phyloP scores from a whole-genome alignment of 73 alveolate species.

The Symbiodinium pilosum region DNA sequence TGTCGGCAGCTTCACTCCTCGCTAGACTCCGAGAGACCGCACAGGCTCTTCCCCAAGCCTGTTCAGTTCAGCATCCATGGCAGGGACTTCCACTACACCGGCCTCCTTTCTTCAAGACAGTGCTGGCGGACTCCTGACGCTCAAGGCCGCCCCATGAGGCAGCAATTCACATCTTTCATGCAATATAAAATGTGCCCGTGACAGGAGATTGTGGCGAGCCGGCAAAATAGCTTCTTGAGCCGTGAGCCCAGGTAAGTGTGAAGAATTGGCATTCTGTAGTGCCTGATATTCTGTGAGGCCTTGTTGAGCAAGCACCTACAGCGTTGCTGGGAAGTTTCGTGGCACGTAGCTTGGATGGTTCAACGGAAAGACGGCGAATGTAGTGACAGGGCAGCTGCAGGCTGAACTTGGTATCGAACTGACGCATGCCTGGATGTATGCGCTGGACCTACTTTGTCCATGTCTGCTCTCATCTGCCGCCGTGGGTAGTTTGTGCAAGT shows the following conservation, averaged over 20 bases:
- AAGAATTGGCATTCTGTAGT: no score
- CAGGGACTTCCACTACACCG: background rate
- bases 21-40: background rate
- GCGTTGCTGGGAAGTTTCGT: constrained; percentile 41
- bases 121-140: constrained; percentile 18
- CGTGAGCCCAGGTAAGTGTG: background rate
- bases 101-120: constrained; percentile 50
- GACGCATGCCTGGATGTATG: constrained; percentile 85
- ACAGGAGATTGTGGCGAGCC: constrained; percentile 59
- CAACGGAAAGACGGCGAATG: background rate
- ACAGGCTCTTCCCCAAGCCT: no score
- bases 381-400: background rate
- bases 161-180: no score
- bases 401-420: constrained; percentile 71
- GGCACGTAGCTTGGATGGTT: background rate
- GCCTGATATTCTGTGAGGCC: background rate
- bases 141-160: constrained; percentile 19
- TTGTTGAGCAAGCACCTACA: constrained; percentile 69
- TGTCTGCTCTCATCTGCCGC: background rate
- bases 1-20: constrained; percentile 47
- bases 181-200: no score
- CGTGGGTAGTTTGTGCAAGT: background rate
- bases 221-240: constrained; percentile 87
- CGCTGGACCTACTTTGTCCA: background rate
- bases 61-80: no score